These are phyloP conservation scores for Usnea hakonensis DNA, from an alignment of 495 filamentous ascomycete genomes.

Conservation along the genomic window DNA sequence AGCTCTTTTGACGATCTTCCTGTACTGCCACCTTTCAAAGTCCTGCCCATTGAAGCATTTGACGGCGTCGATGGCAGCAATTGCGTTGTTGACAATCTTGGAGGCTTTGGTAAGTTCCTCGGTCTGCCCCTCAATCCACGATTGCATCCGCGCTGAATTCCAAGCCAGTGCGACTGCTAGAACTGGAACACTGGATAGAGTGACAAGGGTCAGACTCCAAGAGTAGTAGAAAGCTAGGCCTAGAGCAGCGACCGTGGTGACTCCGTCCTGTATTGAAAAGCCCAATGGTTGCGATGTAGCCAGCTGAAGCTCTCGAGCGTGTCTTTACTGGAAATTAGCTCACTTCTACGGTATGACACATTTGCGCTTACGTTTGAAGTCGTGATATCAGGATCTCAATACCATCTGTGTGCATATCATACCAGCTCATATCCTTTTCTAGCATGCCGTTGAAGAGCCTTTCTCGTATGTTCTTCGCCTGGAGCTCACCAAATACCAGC, in stretches of 20 bases:
- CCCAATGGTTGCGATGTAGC: constrained; percentile 75
- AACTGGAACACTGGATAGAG: constrained; percentile 65
- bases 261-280: constrained; percentile 52
- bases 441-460: constrained; percentile 61
- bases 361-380: constrained; percentile 60
- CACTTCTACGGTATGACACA: neutral
- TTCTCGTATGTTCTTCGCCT: constrained; percentile 57
- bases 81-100: constrained; percentile 60
- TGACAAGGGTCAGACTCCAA: constrained; percentile 80
- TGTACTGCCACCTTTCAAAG: constrained; percentile 61
- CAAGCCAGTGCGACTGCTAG: constrained; percentile 50
- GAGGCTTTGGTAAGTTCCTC: constrained; percentile 60
- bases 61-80: constrained; percentile 72
- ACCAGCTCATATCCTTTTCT: constrained; percentile 73
- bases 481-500: constrained; percentile 71
- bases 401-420: constrained; percentile 64
- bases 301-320: constrained; percentile 74
- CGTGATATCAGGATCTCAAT: constrained; percentile 61
- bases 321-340: constrained; percentile 40
- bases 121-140: constrained; percentile 62
- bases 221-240: constrained; percentile 66
- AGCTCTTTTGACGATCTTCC: constrained; percentile 47
- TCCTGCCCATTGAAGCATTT: constrained; percentile 78
- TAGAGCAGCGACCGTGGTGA: constrained; percentile 55
- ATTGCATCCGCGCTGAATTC: constrained; percentile 53